A percentile compares a stretch with the other conserved stretches of the same genome.
phyloP scores from a whole-genome alignment of 495 filamentous ascomycete species.

The Rhypophila decipiens region DNA sequence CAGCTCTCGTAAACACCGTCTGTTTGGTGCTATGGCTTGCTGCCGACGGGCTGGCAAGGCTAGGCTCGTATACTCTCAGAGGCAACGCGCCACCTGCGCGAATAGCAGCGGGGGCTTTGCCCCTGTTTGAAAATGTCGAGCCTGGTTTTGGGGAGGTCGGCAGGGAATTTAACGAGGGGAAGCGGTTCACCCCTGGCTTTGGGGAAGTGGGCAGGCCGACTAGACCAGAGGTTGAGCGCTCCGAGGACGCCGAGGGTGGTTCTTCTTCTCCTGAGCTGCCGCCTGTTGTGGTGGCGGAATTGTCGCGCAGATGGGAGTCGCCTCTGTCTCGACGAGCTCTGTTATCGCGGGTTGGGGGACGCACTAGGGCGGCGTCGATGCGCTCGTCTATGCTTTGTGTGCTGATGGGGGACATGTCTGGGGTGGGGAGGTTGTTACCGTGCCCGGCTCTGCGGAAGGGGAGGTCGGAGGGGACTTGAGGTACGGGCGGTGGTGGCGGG shows the following conservation, averaged over 20 bases:
- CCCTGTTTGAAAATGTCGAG: slow-evolving; percentile 18
- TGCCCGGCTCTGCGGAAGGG: slow-evolving; percentile 32
- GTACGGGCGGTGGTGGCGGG: slow-evolving; percentile 40
- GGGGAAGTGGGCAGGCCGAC: slow-evolving; percentile 43
- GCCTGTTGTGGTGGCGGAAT: slow-evolving; percentile 21
- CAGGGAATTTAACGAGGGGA: slow-evolving; percentile 36
- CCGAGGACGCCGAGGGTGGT: slow-evolving; percentile 36
- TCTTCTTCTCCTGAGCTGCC: slow-evolving; percentile 22
- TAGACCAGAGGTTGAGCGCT: slow-evolving; percentile 34
- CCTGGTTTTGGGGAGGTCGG: slow-evolving; percentile 40
- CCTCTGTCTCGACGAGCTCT: slow-evolving; percentile 5
- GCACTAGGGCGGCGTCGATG: slow-evolving; percentile 29
- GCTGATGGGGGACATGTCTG: slow-evolving; percentile 43
- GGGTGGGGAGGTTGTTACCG: slow-evolving; percentile 34
- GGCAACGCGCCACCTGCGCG: slow-evolving; percentile 49
- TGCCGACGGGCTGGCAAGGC: slow-evolving; percentile 40
- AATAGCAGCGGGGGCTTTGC: slow-evolving; percentile 21
- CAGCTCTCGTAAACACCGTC: slow-evolving; percentile 65
- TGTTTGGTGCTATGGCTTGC: slow-evolving; percentile 57
- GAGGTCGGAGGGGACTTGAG: slow-evolving; percentile 29
- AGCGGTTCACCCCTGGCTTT: slow-evolving; percentile 40
- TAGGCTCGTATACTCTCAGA: slow-evolving; percentile 55
- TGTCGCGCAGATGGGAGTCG: slow-evolving; percentile 25
- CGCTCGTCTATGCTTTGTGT: slow-evolving; percentile 43
- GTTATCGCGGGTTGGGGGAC: slow-evolving; percentile 9